A percentile compares a stretch with the other conserved stretches of the same genome.
Evolutionary conservation across 805 yeast genomes (phyloP).

Genomic region (Maudiozyma turicensis): DNA sequence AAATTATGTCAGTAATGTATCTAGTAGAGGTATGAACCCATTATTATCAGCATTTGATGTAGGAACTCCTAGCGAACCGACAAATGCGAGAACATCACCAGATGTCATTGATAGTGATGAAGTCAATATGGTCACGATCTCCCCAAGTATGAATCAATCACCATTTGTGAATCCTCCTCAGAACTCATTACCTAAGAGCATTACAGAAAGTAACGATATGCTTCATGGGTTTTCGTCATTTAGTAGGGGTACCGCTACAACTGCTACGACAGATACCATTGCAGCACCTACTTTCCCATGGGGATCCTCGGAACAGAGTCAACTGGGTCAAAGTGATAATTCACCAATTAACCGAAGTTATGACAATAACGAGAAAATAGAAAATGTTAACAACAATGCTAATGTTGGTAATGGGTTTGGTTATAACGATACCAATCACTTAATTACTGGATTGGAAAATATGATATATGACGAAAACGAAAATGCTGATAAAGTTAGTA

Average conservation of each 20-base stretch:
- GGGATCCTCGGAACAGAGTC: not conserved
- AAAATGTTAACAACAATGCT: not conserved
- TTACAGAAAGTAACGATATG: not conserved
- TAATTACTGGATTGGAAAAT: constrained; percentile 26
- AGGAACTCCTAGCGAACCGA: not conserved
- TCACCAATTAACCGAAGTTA: not conserved
- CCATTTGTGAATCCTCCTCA: not conserved
- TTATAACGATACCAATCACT: constrained; percentile 20
- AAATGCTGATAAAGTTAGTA: constrained; percentile 21
- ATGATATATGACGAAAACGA: constrained; percentile 27
- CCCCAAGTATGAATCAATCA: constrained; percentile 1
- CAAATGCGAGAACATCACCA: not conserved
- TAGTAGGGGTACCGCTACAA: constrained; percentile 9
- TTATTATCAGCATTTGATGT: constrained; percentile 3
- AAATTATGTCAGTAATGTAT: not conserved
- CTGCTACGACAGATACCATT: constrained; percentile 11
- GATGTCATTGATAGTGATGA: not conserved
- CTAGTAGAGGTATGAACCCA: not conserved
- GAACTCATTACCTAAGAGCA: not conserved
- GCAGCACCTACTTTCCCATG: constrained; percentile 7
- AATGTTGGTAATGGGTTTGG: constrained; percentile 21
- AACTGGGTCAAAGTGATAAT: not conserved
- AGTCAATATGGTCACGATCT: not conserved
- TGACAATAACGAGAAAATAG: not conserved
- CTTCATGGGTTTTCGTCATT: not conserved